Conservation (phyloP, 331 rosid species). For the Pyracantha coccinea region DNA sequence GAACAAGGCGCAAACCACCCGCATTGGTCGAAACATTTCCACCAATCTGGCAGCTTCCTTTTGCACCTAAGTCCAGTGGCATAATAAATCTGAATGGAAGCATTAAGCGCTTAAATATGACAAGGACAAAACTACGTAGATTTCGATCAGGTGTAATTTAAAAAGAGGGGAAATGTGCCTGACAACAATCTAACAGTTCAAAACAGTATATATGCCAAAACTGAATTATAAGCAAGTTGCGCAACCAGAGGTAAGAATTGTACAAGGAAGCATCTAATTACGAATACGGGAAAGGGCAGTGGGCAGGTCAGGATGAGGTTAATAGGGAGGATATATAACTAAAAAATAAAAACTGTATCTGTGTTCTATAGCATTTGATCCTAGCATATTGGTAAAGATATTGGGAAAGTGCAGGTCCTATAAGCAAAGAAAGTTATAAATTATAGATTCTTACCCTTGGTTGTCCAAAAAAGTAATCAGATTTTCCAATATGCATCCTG, state of each 20-base stretch:
- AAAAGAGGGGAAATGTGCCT: background rate
- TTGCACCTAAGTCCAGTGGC: slow-evolving; percentile 99
- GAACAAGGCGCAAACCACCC: slow-evolving; percentile 92
- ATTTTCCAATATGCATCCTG: slow-evolving; percentile 95
- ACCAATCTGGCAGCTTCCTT: slow-evolving; percentile 99
- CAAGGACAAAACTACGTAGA: slow-evolving; percentile 11
- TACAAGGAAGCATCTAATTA: background rate
- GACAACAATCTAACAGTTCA: background rate
- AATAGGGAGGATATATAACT: background rate
- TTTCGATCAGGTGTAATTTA: background rate
- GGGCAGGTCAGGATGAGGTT: background rate
- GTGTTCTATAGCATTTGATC: background rate
- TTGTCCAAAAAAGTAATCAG: slow-evolving; percentile 69
- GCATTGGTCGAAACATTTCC: slow-evolving; percentile 97
- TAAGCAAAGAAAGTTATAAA: background rate
- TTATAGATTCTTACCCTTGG: slow-evolving; percentile 59
- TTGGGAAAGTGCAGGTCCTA: background rate
- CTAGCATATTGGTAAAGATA: background rate
- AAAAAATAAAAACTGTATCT: background rate
- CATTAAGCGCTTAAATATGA: slow-evolving; percentile 28
- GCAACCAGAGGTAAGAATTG: background rate
- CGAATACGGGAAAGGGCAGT: background rate
- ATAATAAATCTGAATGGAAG: slow-evolving; percentile 84
- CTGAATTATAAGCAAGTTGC: background rate
- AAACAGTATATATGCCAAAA: background rate